phyloP scores from a whole-genome alignment of 176 grass and related monocot species.

The Musa beccarii region DNA sequence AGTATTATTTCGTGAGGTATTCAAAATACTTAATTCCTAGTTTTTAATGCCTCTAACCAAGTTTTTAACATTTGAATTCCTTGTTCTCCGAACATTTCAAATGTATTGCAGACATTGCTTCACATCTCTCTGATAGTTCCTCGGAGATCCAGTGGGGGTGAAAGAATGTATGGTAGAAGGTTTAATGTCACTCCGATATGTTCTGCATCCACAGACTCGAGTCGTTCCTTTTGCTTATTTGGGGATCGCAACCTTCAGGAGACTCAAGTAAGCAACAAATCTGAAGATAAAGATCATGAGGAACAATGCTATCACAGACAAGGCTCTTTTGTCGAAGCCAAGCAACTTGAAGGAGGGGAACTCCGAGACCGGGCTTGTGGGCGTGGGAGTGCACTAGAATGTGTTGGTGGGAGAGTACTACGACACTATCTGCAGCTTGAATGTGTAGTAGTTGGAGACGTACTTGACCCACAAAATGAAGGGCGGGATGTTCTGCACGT shows the following conservation, averaged over 20 bases:
- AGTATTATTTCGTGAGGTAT: no score
- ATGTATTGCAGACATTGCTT: no score
- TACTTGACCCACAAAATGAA: conserved; percentile 41
- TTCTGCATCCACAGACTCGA: no score
- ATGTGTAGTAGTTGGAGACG: conserved; percentile 26
- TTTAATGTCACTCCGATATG: no score
- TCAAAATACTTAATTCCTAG: no score
- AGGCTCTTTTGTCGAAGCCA: conserved; percentile 12
- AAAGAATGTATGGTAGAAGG: no score
- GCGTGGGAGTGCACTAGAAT: conserved; percentile 21
- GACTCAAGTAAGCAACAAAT: conserved; percentile 29
- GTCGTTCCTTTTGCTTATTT: no score
- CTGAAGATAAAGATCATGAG: conserved; percentile 23
- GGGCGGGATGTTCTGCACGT: conserved; percentile 19
- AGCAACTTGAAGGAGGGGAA: conserved; percentile 20
- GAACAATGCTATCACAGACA: not conserved
- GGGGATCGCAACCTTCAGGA: conserved; percentile 13
- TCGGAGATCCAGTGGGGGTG: no score
- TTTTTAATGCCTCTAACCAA: no score
- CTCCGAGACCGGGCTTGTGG: conserved; percentile 19
- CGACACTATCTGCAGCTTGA: conserved; percentile 25
- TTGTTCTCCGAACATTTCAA: no score
- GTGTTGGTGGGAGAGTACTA: conserved; percentile 21
- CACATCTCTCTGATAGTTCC: no score
- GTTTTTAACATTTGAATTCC: no score